Evolutionary conservation across 192 early-diverging fungal species (phyloP).

Genomic region (Obelidium mucronatum): DNA sequence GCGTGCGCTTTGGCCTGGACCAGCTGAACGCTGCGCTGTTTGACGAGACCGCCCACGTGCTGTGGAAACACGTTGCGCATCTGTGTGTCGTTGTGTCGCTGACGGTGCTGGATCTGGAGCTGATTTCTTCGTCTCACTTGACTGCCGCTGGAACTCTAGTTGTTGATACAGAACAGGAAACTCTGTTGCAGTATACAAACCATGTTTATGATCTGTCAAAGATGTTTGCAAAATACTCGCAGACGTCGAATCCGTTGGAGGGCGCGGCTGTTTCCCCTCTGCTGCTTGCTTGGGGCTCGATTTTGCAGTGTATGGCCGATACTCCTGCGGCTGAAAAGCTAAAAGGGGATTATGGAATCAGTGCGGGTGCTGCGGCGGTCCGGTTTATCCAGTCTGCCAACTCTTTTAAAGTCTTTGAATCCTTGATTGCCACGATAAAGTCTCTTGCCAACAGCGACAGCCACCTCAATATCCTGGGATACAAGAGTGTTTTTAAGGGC

Average conservation of each 20-base stretch:
- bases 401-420: slow-evolving; percentile 16
- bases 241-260: slow-evolving; percentile 3
- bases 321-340: not conserved
- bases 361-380: not conserved
- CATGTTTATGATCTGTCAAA: slow-evolving; percentile 10
- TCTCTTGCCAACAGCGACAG: slow-evolving; percentile 1
- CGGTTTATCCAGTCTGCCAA: slow-evolving; percentile 12
- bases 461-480: slow-evolving; percentile 37
- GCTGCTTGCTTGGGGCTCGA: slow-evolving; percentile 44
- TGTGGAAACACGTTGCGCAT: slow-evolving; percentile 37
- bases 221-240: slow-evolving; percentile 22
- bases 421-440: not conserved
- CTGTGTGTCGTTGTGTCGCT: slow-evolving; percentile 44
- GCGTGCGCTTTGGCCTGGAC: slow-evolving; percentile 37
- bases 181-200: slow-evolving; percentile 6
- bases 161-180: not conserved
- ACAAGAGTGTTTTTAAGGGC: slow-evolving; percentile 54
- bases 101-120: slow-evolving; percentile 38
- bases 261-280: slow-evolving; percentile 38
- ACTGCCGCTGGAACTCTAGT: not conserved
- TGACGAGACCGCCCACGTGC: slow-evolving; percentile 34
- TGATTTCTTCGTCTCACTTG: not conserved
- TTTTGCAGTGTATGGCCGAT: slow-evolving; percentile 30
- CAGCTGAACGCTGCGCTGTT: slow-evolving; percentile 49
- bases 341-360: not conserved